Base-by-base conservation (phyloP, 805 yeast species). In the Myxozyma neglecta region DNA sequence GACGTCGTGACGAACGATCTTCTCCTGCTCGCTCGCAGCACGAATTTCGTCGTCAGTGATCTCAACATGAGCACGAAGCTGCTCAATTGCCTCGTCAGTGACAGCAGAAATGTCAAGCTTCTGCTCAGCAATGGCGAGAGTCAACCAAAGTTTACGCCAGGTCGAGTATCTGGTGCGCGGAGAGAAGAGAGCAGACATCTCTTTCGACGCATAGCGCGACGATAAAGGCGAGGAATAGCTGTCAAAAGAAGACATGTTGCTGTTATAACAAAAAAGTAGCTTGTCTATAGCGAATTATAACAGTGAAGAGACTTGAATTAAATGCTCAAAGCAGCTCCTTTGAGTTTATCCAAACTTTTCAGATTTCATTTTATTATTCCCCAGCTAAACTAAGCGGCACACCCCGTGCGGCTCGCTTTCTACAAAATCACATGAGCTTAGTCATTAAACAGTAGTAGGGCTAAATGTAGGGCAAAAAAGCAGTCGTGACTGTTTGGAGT, bases 91-190 rank as follows among this genome's bases (percentile, higher is more conserved):
- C 74, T 90, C 94, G 69, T 91, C 96, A 34, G 93, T 84, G 75
- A 94, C 87, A 58, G 92, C 86, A 55, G 80, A 79, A 61, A 94
- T 81, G 1, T 99, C 99, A 54, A 92, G 83, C 74, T 90, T 90
- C 77, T 90, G 82, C 80, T 94, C 99, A 63, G 99, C 99, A 73
- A 87, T 86, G 69, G 99, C 99, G 70, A 94, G 81, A 75, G 89
- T 92, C 73, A 85, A 83, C 99, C 99, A 94, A 68, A 94, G 83
- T 76, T 90, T 90, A 83, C 99, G 89, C 99, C 99, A 94, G 45
- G 99, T 94, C 57, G 97, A 88, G 78, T 89, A 94, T 74, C 99
- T 84, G 81, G 89, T 94, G 79, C 97, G 86, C 73, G 88, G 77
- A 51, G 98, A 93, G 81, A 94, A 94, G 73, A 94, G 82, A 69